Base-by-base conservation (phyloP, 345 rosid species). In the Lepidium africanum region DNA sequence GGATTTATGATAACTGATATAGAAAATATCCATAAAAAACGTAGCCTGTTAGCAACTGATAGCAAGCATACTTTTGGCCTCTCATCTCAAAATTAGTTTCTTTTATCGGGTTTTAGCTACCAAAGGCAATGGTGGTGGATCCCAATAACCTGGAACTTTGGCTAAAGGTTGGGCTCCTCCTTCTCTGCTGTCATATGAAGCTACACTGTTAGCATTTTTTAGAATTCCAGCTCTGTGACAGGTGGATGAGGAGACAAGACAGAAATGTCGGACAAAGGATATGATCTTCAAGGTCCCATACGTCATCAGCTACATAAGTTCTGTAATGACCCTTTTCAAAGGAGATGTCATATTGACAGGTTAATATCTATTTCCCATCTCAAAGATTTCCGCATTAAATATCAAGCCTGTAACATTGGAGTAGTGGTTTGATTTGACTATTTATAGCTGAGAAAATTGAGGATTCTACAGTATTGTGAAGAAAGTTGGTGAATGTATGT, bases 311-410 rank as follows among this genome's bases (percentile, higher is more conserved):
- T 88, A 91, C 83, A 94, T 89, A 61, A 89, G 95, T 71, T 86
- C 93, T 17, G 81, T 91, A 25, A 87, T 91, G 99, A 89, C 96
- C 15, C 91, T 91, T 71, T 79, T 83, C 65, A 83, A 87, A 81
- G 97, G 95, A 77, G 96, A 93, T 79, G 83, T 86, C 49, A 94
- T 94, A 65, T 75, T 88, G 71, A 94, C 97, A 78, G 97, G 96
- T 90, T 82, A 19, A 4, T 5, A 1, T 8, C 5, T 6, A 0
- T 6, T 42, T 6, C 36, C 14, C 55, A 11, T 71, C 30, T 46
- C 50, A 17, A 27, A 27, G 21, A 41, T 51, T 59, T 25, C 25
- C 7, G 7, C 33, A 27, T 27, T 27, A 27, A 6, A 30, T 30
- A 30, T 30, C 33, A 30, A 30, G 33, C 33, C 6, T 30, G 16